phyloP scores from a whole-genome alignment of 805 yeast species.

The Candida hungchunana region DNA sequence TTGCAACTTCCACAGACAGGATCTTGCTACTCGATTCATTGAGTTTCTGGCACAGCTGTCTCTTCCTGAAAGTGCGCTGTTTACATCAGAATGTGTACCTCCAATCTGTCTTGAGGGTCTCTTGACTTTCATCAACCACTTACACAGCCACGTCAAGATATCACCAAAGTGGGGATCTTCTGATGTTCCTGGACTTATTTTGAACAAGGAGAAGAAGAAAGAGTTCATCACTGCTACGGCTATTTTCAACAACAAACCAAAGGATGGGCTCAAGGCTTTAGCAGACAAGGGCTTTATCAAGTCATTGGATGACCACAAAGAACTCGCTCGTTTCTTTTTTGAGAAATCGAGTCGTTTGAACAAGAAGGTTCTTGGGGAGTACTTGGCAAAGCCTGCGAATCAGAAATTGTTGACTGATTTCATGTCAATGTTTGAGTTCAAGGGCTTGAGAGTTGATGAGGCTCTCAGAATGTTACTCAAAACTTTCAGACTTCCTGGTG shows the following conservation, averaged over 20 bases:
- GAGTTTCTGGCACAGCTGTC: conserved; percentile 74
- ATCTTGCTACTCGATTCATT: conserved; percentile 62
- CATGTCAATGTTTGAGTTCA: conserved; percentile 68
- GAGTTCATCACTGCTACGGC: conserved; percentile 74
- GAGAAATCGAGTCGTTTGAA: conserved; percentile 78
- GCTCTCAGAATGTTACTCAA: conserved; percentile 80
- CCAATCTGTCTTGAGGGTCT: conserved; percentile 91
- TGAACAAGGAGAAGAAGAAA: conserved; percentile 50
- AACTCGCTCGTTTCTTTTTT: conserved; percentile 72
- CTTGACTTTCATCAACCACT: conserved; percentile 60
- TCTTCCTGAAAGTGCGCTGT: conserved; percentile 76
- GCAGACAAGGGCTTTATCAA: conserved; percentile 62
- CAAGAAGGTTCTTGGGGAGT: conserved; percentile 85
- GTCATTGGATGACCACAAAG: conserved; percentile 45
- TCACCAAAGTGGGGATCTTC: conserved; percentile 20
- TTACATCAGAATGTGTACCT: conserved; percentile 83
- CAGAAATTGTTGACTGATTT: conserved; percentile 56
- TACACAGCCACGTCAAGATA: conserved; percentile 41
- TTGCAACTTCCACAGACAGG: conserved; percentile 84
- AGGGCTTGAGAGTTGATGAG: conserved; percentile 82
- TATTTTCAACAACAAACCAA: conserved; percentile 73
- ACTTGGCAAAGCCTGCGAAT: conserved; percentile 72
- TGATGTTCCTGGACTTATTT: conserved; percentile 17
- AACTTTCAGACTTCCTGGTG: conserved; percentile 92
- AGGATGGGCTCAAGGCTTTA: conserved; percentile 64